Evolutionary conservation across 805 yeast genomes (phyloP).

Genomic region (Alloascoidea africana): DNA sequence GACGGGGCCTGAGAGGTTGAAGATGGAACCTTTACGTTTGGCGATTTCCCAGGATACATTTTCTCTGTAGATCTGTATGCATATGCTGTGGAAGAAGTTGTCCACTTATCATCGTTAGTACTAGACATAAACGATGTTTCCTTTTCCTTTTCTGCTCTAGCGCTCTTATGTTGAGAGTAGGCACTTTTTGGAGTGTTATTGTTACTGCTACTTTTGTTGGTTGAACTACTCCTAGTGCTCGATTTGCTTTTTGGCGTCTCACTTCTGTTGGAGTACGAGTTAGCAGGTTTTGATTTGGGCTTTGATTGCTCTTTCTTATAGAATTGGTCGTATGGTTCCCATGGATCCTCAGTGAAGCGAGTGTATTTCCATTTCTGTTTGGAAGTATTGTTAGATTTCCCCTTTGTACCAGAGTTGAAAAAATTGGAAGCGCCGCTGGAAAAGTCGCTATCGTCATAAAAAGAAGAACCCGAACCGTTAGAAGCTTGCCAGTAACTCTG

Average conservation of each 20-base stretch:
- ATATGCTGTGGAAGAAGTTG: conserved; percentile 13
- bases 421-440: neutral
- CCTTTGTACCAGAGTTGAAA: neutral
- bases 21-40: conserved; percentile 7
- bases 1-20: conserved; percentile 1
- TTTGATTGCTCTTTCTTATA: too few relatives aligned
- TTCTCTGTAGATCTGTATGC: conserved; percentile 14
- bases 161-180: neutral
- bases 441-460: too few relatives aligned
- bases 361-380: neutral
- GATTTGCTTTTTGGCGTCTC: neutral
- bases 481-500: too few relatives aligned
- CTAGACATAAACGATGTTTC: conserved; percentile 7
- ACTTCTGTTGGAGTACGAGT: neutral
- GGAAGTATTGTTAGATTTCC: neutral
- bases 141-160: neutral
- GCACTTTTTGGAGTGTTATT: neutral
- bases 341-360: neutral
- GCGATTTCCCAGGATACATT: conserved; percentile 13
- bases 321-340: neutral
- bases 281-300: neutral
- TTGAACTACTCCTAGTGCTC: neutral
- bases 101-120: conserved; percentile 14
- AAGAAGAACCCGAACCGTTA: too few relatives aligned
- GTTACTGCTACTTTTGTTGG: too few relatives aligned